Conservation (phyloP, 116 monocot genomes). For the Dioscorea cayenensis region DNA sequence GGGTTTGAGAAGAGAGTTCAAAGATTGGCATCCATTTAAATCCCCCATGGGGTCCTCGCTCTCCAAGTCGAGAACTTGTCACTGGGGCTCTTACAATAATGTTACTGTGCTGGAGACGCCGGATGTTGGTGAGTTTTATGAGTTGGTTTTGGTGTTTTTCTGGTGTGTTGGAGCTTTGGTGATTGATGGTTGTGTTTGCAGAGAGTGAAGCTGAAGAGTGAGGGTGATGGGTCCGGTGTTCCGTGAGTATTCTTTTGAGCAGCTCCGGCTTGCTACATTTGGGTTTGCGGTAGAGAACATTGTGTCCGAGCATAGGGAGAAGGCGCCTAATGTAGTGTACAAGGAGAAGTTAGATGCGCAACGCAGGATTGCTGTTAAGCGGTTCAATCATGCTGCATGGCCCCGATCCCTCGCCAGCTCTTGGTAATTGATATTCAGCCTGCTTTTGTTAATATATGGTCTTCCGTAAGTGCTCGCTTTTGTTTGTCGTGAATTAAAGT, state of each 20-base stretch:
- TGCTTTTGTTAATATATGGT: not conserved
- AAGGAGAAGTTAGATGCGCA: conserved; percentile 91
- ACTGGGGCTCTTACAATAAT: conserved; percentile 39
- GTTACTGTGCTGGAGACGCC: conserved; percentile 46
- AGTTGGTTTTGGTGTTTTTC: not conserved
- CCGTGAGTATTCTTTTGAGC: conserved; percentile 88
- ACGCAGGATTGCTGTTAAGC: conserved; percentile 73
- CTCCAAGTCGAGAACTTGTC: conserved; percentile 42
- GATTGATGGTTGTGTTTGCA: conserved; percentile 16
- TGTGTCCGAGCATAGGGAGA: too few relatives aligned
- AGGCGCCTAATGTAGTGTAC: conserved; percentile 91
- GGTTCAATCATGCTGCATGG: conserved; percentile 90
- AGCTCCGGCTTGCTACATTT: conserved; percentile 78
- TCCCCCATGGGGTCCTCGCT: conserved; percentile 54
- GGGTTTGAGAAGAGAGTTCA: too few relatives aligned
- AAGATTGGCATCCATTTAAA: too few relatives aligned
- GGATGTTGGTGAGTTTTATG: conserved; percentile 36
- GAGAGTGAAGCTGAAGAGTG: conserved; percentile 52
- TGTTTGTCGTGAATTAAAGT: too few relatives aligned
- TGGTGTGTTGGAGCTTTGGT: not conserved
- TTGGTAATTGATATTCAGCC: conserved; percentile 40
- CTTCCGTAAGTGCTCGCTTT: too few relatives aligned
- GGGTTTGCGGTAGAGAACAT: conserved; percentile 84
- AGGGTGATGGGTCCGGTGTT: conserved; percentile 42
- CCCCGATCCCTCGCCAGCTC: conserved; percentile 89